phyloP scores from a whole-genome alignment of 345 rosid genomes.

The Pelargonium nanum region DNA sequence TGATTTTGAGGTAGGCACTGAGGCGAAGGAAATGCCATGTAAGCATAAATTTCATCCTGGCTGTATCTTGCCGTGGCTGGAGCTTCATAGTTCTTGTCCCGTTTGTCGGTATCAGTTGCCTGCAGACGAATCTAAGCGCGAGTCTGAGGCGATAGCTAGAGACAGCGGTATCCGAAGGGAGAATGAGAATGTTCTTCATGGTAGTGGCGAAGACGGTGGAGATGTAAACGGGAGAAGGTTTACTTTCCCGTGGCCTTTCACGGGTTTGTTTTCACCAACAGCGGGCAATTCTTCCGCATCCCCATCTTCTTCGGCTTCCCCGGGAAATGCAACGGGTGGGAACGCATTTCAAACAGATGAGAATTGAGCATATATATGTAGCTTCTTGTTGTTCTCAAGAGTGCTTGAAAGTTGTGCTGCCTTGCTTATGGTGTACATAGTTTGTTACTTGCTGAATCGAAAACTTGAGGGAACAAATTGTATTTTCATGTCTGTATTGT shows the following conservation, averaged over 20 bases:
- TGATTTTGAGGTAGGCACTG: conserved; percentile 50
- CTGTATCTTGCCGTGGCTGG: conserved; percentile 85
- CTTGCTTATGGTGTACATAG: background rate
- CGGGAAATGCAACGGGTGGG: conserved; percentile 13
- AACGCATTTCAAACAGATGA: conserved; percentile 26
- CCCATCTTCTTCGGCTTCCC: conserved; percentile 14
- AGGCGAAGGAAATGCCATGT: conserved; percentile 84
- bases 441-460: too few species aligned
- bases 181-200: too few species aligned
- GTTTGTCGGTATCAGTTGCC: conserved; percentile 78
- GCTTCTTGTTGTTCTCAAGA: background rate
- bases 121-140: conserved; percentile 48
- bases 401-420: background rate
- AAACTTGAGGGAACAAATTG: too few species aligned
- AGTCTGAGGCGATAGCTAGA: conserved; percentile 24
- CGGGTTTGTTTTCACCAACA: conserved; percentile 40
- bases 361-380: conserved; percentile 1
- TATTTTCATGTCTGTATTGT: background rate
- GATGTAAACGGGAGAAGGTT: conserved; percentile 56
- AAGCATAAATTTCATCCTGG: conserved; percentile 67
- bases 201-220: conserved; percentile 9
- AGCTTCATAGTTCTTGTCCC: conserved; percentile 87
- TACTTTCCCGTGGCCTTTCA: conserved; percentile 70
- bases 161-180: conserved; percentile 2
- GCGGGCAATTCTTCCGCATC: conserved; percentile 30